phyloP scores from a whole-genome alignment of 768 basidiomycete genomes.

The Kwoniella sp. region DNA sequence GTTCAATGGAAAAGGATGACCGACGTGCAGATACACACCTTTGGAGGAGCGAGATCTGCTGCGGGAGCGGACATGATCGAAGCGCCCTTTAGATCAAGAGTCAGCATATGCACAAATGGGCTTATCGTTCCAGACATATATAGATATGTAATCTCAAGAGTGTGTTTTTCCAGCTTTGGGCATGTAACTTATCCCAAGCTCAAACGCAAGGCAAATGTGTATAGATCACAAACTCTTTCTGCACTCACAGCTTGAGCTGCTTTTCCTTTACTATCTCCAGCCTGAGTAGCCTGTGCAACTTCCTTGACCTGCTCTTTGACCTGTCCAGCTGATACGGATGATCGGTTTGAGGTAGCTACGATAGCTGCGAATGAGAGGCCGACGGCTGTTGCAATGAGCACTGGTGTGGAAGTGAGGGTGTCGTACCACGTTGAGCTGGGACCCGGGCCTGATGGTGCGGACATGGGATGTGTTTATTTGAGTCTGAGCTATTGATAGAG shows the following conservation, averaged over 20 bases:
- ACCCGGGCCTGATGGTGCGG: slow-evolving; percentile 6
- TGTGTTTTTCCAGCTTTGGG: no score
- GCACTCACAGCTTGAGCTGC: slow-evolving; percentile 42
- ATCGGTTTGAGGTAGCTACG: slow-evolving; percentile 15
- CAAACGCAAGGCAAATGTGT: no score
- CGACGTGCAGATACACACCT: slow-evolving; percentile 30
- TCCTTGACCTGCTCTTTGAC: slow-evolving; percentile 34
- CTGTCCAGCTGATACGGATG: slow-evolving; percentile 7
- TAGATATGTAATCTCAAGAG: no score
- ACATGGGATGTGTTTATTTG: slow-evolving; percentile 5
- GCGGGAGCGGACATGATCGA: slow-evolving; percentile 52
- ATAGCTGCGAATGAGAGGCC: slow-evolving; percentile 34
- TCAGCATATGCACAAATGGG: neutral
- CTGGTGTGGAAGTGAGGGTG: slow-evolving; percentile 40
- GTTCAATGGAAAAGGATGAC: neutral
- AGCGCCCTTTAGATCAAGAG: slow-evolving; percentile 32
- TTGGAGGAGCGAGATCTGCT: slow-evolving; percentile 45
- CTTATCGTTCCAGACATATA: neutral
- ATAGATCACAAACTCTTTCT: neutral
- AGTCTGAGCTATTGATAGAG: neutral
- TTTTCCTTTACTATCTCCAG: slow-evolving; percentile 29
- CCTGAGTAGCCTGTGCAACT: slow-evolving; percentile 19
- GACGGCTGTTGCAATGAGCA: slow-evolving; percentile 38
- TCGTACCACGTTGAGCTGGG: slow-evolving; percentile 33
- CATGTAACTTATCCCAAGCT: no score